Evolutionary conservation across 176 grass and related monocot species (phyloP), one percentile per base, ranked within the genome.

Genomic region (Avena atlantica): DNA sequence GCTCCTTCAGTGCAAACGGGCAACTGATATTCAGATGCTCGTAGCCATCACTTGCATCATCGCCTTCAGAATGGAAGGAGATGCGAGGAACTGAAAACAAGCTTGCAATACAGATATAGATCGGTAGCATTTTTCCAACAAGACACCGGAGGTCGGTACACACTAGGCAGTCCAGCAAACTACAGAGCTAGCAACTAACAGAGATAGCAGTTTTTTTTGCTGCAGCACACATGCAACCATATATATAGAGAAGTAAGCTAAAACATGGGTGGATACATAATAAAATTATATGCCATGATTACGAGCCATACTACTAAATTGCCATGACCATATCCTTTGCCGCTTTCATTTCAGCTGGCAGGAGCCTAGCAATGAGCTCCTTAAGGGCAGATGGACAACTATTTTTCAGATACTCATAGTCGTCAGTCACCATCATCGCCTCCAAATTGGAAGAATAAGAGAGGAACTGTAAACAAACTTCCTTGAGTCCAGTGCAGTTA

Each of bases 381-480:
- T 51, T 49, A 7, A 64, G 49, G 9, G 61, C 21, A 47, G 17
- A 20, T 2, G 85, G 85, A 16, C 85, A 87, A 9, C 85, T 87
- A 0, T 0, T 44, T 8, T 13, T 65, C 15, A 87, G 58, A 70
- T 58, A 19, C 8, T 70, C 24, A 2, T 36, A 87, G 4, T 25
- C 62, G 7, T 87, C 76, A 40, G 9, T 87, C 19, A 48, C 76
- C 85, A 80, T 61, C 34, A 86, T 70, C 0, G 53, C 72, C 3
- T 24, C 47, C 14, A 86, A 37, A 47, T 74, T 78, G 37, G 37
- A 40, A 40, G 14, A 53, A 15, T 13, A 12, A 53, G 51, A 16
- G 14, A 53, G 51, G 51, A 53, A 53, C 14, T 53, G 51, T 16
- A 53, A 9, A 53, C 51, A 53, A 53, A 14, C 51, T 42, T 42